Percentiles rank a stretch among this genome's conserved stretches.
Evolutionary conservation across 257 asterid species (phyloP).

Genomic region (Ocimum tenuiflorum): DNA sequence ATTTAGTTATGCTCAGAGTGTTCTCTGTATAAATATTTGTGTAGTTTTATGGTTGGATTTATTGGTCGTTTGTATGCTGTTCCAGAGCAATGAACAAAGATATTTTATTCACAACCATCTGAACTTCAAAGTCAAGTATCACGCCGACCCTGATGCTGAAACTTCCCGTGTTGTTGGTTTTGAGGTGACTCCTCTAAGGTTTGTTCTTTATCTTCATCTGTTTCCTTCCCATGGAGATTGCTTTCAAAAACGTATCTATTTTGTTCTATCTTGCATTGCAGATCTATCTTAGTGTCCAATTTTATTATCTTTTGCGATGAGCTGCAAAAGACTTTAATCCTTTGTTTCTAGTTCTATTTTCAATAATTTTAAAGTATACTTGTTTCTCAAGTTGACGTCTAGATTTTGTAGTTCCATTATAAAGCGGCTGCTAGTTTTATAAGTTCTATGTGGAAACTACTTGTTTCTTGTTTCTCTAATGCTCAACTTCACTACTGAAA

Average conservation of each 20-base stretch:
- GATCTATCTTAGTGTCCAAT: background rate
- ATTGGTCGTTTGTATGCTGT: background rate
- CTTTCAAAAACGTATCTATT: background rate
- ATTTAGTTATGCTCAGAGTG: background rate
- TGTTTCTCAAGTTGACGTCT: background rate
- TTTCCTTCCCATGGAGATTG: background rate
- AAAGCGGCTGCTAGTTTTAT: background rate
- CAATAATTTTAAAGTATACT: too few species aligned
- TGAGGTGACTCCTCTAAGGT: constrained; percentile 52
- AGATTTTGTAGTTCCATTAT: background rate
- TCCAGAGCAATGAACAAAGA: constrained; percentile 33
- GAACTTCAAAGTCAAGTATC: constrained; percentile 47
- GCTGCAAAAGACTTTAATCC: background rate
- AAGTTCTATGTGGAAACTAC: background rate
- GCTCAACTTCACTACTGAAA: background rate
- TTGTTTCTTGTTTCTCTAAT: background rate
- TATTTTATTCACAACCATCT: constrained; percentile 44
- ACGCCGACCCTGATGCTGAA: constrained; percentile 33
- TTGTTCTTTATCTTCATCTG: constrained; percentile 7
- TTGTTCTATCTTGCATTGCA: background rate
- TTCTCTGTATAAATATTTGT: background rate
- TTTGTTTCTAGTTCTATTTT: too few species aligned
- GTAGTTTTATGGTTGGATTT: background rate
- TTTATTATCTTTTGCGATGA: background rate
- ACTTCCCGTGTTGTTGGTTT: constrained; percentile 47